Conservation (phyloP, 345 rosid species). For the Iberis pinnata region DNA sequence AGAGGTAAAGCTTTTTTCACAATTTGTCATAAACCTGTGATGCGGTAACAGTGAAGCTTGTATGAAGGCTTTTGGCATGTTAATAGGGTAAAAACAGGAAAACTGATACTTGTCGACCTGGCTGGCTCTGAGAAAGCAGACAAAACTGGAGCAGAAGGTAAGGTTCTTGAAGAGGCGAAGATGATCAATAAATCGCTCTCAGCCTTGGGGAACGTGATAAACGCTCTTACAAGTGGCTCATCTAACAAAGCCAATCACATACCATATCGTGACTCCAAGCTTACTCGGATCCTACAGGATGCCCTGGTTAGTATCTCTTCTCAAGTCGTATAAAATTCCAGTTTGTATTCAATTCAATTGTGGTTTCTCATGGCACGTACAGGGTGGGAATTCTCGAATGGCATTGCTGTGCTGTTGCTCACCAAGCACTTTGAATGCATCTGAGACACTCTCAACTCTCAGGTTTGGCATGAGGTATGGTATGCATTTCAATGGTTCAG, state of each 20-base stretch:
- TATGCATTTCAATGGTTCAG: slow-evolving; percentile 20
- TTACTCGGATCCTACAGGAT: slow-evolving; percentile 81
- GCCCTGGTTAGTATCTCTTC: slow-evolving; percentile 51
- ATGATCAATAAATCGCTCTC: slow-evolving; percentile 89
- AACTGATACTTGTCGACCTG: slow-evolving; percentile 74
- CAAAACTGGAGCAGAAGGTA: slow-evolving; percentile 96
- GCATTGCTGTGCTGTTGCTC: slow-evolving; percentile 91
- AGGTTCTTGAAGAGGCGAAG: slow-evolving; percentile 87
- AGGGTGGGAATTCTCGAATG: slow-evolving; percentile 83
- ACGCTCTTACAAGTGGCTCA: slow-evolving; percentile 71
- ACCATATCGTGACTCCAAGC: slow-evolving; percentile 91
- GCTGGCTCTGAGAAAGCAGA: slow-evolving; percentile 95
- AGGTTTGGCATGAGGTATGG: slow-evolving; percentile 93
- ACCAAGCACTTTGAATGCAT: slow-evolving; percentile 67
- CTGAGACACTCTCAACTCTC: slow-evolving; percentile 82
- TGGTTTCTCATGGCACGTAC: slow-evolving; percentile 26
- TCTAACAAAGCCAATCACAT: slow-evolving; percentile 56
- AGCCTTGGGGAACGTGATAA: slow-evolving; percentile 77
- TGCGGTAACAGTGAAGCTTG: slow-evolving; percentile 7
- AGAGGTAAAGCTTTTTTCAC: slow-evolving; percentile 39
- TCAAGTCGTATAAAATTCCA: slow-evolving; percentile 1
- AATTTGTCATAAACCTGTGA: background rate
- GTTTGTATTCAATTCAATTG: slow-evolving; percentile 2
- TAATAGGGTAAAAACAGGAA: slow-evolving; percentile 53
- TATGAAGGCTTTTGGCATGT: slow-evolving; percentile 14